Evolutionary conservation across 495 filamentous ascomycete genomes (phyloP), one percentile per base, ranked within the genome.

Genomic region (Hypoxylon intermedium): DNA sequence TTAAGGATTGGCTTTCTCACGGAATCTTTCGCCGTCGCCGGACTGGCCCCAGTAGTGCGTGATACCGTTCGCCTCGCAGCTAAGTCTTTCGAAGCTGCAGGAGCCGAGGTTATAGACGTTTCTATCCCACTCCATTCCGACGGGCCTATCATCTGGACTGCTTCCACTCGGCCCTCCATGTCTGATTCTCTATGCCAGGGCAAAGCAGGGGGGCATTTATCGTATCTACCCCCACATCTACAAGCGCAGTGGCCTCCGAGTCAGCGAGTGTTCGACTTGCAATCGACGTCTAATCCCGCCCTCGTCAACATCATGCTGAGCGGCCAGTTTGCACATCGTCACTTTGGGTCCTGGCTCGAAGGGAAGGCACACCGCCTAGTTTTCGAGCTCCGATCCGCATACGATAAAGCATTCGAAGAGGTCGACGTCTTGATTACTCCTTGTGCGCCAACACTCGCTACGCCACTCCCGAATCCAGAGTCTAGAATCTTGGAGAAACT

Each of bases 61-160:
- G n/a, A 67, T 0, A 64, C 70, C 18, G 75, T 85, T 13, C 58
- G 72, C 26, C 63, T 37, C n/a, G 80, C 81, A 3, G 74, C 65
- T 0, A 67, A 72, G 12, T 74, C 69, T 19, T 75, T 83, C 53
- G 50, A 71, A 45, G 68, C 69, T 6, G 72, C 83, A 6, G 81
- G 82, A 7, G 80, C 82, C 20, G 70, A 53, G 7, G 63, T 83
- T 19, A 72, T 77, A 53, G 76, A 85, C 42, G 71, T 82, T 21
- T 79, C 75, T 13, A 67, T 84, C 21, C 81, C 81, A 13, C 74
- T 82, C 7, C 82, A 85, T 59, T 67, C 69, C n/a, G 62, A 75
- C 38, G 80, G 77, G 0, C 74, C 77, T 0, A 72, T 75, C 7
- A 74, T 83, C 45, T 82, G 79, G 78, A 82, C 79, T 1, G 77